phyloP scores from a whole-genome alignment of 345 rosid species.

The Melaleuca alternifolia region DNA sequence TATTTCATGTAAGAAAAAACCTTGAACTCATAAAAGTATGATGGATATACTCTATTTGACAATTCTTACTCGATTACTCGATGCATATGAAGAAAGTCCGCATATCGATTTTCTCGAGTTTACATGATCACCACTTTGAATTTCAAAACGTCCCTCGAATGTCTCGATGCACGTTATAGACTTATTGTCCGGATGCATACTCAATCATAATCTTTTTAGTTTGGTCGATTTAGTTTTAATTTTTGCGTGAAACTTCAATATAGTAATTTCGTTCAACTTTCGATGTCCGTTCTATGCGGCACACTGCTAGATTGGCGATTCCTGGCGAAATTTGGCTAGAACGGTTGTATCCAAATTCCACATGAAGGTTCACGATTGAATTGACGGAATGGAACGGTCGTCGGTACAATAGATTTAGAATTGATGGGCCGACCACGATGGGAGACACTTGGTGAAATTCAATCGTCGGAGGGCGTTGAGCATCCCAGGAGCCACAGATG shows the following conservation, averaged over 20 bases:
- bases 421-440: too few species aligned
- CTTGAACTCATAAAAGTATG: too few species aligned
- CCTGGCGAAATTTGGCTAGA: rapidly evolving
- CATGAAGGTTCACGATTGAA: background rate
- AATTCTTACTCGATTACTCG: background rate
- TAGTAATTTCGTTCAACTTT: background rate
- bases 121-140: background rate
- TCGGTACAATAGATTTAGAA: background rate
- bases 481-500: background rate
- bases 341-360: background rate
- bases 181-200: background rate
- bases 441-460: background rate
- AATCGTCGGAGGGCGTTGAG: background rate
- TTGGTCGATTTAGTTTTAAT: background rate
- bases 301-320: rapidly evolving
- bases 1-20: too few species aligned
- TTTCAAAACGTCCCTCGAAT: background rate
- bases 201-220: background rate
- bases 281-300: background rate
- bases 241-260: background rate
- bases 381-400: too few species aligned
- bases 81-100: background rate
- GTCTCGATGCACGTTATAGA: background rate
- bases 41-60: background rate
- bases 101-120: background rate